A percentile compares a stretch with the other conserved stretches of the same genome.
These are phyloP conservation scores for Ascocoryne sarcoides DNA, from an alignment of 2,329 filamentous ascomycete species.

Conservation along the genomic window DNA sequence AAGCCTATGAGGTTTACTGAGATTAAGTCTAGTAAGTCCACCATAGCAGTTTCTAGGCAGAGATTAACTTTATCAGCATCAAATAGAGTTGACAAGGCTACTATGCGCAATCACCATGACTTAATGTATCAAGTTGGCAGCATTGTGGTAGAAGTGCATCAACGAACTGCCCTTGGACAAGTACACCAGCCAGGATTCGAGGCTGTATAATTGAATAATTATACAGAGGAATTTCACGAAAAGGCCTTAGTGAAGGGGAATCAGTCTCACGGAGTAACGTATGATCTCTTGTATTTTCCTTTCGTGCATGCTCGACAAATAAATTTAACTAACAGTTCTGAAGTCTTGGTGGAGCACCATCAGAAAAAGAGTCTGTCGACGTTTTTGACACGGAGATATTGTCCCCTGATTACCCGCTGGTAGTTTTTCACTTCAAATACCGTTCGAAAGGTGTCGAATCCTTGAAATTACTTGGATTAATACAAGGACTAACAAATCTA, in stretches of 20 bases:
- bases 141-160: neutral
- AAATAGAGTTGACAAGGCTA: neutral
- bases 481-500: neutral
- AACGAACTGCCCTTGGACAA: neutral
- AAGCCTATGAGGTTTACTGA: neutral
- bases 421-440: slow-evolving; percentile 1
- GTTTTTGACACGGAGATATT: neutral
- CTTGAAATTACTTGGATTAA: neutral
- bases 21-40: neutral
- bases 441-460: neutral
- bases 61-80: neutral
- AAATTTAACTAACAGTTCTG: neutral
- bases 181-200: neutral
- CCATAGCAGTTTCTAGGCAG: neutral
- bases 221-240: neutral
- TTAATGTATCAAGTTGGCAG: neutral
- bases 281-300: neutral
- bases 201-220: neutral
- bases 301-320: neutral
- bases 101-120: neutral
- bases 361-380: neutral
- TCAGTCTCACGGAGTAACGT: neutral
- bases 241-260: neutral
- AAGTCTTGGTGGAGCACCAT: neutral
- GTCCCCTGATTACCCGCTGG: neutral